These are phyloP conservation scores for Hypomontagnella submonticulosa DNA, from an alignment of 495 filamentous ascomycete genomes.

Conservation along the genomic window DNA sequence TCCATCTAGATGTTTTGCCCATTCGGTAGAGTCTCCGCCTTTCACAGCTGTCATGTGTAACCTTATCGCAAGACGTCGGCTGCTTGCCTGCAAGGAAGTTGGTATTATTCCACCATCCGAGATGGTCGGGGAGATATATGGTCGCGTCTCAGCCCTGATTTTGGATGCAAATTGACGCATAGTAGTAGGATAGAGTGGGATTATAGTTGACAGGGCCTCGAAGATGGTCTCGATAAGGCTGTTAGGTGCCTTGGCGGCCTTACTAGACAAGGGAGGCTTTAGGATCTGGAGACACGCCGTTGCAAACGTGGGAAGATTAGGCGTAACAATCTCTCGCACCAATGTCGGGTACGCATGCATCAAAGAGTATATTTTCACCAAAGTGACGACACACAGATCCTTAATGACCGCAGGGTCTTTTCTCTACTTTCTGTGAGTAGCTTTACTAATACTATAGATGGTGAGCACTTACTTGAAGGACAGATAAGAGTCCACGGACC, in stretches of 20 bases:
- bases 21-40: constrained; percentile 75
- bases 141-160: constrained; percentile 67
- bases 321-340: constrained; percentile 88
- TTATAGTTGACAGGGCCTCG: constrained; percentile 68
- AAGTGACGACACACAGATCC: constrained; percentile 75
- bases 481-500: constrained; percentile 74
- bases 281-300: constrained; percentile 76
- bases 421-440: constrained; percentile 64
- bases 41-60: constrained; percentile 82
- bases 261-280: constrained; percentile 58
- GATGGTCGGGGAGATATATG: constrained; percentile 67
- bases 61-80: constrained; percentile 70
- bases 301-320: constrained; percentile 78
- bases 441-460: constrained; percentile 16
- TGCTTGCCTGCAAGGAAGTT: constrained; percentile 59
- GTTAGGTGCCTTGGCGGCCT: constrained; percentile 48
- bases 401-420: constrained; percentile 77
- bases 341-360: constrained; percentile 83
- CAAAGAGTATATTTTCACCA: constrained; percentile 83
- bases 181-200: constrained; percentile 81
- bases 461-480: constrained; percentile 69
- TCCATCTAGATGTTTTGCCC: constrained; percentile 70
- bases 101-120: constrained; percentile 58
- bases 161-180: constrained; percentile 78
- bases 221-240: constrained; percentile 69